Conservation (phyloP, 805 yeast genomes). For the Candida loeiensis region DNA sequence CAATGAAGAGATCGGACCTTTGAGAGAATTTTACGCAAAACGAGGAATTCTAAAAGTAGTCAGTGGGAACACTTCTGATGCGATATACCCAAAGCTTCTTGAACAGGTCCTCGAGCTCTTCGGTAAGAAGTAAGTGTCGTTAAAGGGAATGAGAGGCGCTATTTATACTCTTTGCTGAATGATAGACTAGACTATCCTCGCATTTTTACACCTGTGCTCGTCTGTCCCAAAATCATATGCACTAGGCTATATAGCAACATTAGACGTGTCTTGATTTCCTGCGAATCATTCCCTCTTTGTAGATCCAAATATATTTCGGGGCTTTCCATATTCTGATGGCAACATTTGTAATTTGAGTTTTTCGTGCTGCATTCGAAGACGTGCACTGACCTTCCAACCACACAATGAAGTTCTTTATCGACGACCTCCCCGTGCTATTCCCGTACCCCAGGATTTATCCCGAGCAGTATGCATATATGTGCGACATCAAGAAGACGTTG, state of each 20-base stretch:
- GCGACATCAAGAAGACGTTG: constrained; percentile 86
- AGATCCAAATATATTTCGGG: no score
- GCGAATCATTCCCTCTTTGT: no score
- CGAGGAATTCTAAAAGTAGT: constrained; percentile 49
- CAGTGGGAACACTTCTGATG: constrained; percentile 78
- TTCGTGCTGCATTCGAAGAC: no score
- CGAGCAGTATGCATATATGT: constrained; percentile 97
- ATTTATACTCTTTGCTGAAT: no score
- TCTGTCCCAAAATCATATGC: no score
- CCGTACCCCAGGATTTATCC: constrained; percentile 98
- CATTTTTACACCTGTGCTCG: no score
- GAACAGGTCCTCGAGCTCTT: constrained; percentile 21
- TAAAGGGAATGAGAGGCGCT: no score
- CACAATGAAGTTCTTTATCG: constrained; percentile 75
- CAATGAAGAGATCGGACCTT: constrained; percentile 54
- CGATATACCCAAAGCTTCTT: constrained; percentile 70
- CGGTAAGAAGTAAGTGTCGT: not conserved
- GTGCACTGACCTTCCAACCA: not conserved
- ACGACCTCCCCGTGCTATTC: constrained; percentile 91
- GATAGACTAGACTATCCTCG: no score
- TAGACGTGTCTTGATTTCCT: no score
- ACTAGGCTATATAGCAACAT: not conserved
- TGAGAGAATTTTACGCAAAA: constrained; percentile 57
- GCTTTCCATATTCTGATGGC: not conserved
- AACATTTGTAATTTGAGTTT: not conserved